Evolutionary conservation across 257 asterid species (phyloP), one percentile per base, ranked within the genome.

Genomic region (Marsdenia floribunda): DNA sequence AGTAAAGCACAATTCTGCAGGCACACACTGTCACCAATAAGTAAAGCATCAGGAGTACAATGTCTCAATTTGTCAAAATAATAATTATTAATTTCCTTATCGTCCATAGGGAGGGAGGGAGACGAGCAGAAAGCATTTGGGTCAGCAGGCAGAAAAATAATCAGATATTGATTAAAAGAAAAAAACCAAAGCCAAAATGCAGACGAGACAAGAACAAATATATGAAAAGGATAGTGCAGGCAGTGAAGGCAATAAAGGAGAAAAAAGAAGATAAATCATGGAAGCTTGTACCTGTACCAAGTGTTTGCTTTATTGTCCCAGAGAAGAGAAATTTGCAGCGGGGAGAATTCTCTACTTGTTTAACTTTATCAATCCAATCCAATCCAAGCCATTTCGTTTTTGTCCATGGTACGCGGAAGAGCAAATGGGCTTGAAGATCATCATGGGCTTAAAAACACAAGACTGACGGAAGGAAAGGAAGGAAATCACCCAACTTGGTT

Each of bases 241-340:
- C 29, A n/a, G 6, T 40, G n/a, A 26, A 15, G 74, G 15, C 50
- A 18, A 19, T 14, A 52, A 14, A 15, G 50, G 19, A 21, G 12
- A 14, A 69, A 24, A 68, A 18, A 60, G 35, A 29, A 33, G 16
- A 26, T 72, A 1, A 19, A 37, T n/a, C 54, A 54, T n/a, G 15
- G 26, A 8, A 33, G 58, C 1, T 21, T 22, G 57, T 22, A 33
- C 47, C 47, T 29, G 68, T 46, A 64, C 29, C 16, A 37, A 24
- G 37, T 54, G 75, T 37, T 54, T 35, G 75, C 4, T 71, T 15
- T 71, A 33, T 53, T 71, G 75, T 18, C 37, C 13, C 75, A 53
- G 52, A 71, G 75, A 37, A 53, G 37, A 71, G 75, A 54, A 70
- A 9, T 52, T n/a, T 16, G 15, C 12, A 0, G 6, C 2, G 67